Evolutionary conservation across 495 filamentous ascomycete genomes (phyloP).

Genomic region (Penicillium mononematosum): DNA sequence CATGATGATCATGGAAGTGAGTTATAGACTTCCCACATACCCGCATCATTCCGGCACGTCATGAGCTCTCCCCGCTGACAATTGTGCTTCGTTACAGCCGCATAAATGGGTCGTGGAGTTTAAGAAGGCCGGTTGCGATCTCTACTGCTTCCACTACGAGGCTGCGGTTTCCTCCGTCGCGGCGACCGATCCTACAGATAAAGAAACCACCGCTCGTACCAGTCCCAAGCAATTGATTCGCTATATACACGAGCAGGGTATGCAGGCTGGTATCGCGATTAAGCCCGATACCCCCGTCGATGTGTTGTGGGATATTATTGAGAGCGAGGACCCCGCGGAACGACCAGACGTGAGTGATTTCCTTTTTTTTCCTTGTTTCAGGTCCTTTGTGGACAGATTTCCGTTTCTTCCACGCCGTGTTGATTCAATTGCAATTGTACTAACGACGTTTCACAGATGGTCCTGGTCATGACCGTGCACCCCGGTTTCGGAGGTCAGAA

Average conservation of each 20-base stretch:
- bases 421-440: not conserved
- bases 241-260: conserved; percentile 82
- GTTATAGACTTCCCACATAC: conserved; percentile 4
- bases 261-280: conserved; percentile 92
- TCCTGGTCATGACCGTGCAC: conserved; percentile 96
- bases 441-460: conserved; percentile 66
- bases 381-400: not conserved
- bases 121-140: conserved; percentile 87
- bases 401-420: not conserved
- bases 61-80: conserved; percentile 1
- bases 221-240: conserved; percentile 79
- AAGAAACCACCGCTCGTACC: conserved; percentile 62
- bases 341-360: conserved; percentile 75
- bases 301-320: conserved; percentile 87
- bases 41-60: not conserved
- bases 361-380: not conserved
- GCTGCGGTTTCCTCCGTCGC: conserved; percentile 83
- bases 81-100: conserved; percentile 55
- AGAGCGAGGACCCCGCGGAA: conserved; percentile 66
- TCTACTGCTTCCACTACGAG: conserved; percentile 99
- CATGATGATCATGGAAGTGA: conserved; percentile 98
- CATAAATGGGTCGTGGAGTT: conserved; percentile 98
- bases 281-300: conserved; percentile 90
- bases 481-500: conserved; percentile 98
- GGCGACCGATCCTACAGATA: conserved; percentile 71